Evolutionary conservation across 331 rosid species (phyloP).

Genomic region (Pyracantha coccinea): DNA sequence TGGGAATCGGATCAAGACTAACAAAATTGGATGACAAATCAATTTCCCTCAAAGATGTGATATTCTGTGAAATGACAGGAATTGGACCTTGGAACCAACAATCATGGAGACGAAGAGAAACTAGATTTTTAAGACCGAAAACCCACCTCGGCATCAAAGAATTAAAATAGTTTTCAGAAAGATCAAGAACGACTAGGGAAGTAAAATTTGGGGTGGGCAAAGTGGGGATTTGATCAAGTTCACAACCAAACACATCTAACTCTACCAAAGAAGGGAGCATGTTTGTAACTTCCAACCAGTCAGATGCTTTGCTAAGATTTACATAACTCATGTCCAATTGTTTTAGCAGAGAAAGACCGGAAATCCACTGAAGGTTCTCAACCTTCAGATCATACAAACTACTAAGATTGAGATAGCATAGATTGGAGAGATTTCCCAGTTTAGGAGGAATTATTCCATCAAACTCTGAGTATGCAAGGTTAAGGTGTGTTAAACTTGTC

Average conservation of each 20-base stretch:
- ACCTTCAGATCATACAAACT: fast-evolving
- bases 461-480: background rate
- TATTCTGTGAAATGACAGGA: background rate
- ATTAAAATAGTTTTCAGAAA: fast-evolving
- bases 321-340: too few species aligned
- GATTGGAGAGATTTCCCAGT: constrained; percentile 9
- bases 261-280: constrained; percentile 23
- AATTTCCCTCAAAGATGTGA: background rate
- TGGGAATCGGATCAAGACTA: too few species aligned
- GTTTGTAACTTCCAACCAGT: constrained; percentile 6
- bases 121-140: background rate
- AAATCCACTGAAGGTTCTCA: constrained; percentile 6
- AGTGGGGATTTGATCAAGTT: background rate
- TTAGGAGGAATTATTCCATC: background rate
- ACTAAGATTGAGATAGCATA: background rate
- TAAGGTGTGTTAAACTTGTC: constrained; percentile 7
- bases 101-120: fast-evolving
- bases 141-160: background rate
- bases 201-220: background rate
- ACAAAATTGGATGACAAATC: fast-evolving
- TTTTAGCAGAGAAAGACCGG: constrained; percentile 18
- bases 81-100: background rate
- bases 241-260: background rate
- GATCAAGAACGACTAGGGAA: background rate
- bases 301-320: too few species aligned